A percentile compares a stretch with the other conserved stretches of the same genome.
phyloP scores from a whole-genome alignment of 2,329 filamentous ascomycete species.

The Cladosporium oxysporum region DNA sequence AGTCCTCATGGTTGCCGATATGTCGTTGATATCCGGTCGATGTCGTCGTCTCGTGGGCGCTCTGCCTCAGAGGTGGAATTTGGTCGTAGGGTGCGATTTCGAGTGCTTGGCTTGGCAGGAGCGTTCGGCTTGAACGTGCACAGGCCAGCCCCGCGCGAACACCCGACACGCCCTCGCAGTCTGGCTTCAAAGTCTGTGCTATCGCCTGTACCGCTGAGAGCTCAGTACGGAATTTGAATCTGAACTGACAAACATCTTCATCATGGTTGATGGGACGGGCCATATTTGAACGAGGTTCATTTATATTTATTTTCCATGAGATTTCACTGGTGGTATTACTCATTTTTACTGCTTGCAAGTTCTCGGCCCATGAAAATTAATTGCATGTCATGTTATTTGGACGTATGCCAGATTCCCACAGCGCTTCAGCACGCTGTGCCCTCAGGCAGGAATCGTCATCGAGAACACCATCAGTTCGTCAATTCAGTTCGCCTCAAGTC shows the following conservation, averaged over 20 bases:
- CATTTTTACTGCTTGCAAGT: background rate
- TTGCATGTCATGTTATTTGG: background rate
- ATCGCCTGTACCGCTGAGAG: no score
- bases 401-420: background rate
- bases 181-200: no score
- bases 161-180: background rate
- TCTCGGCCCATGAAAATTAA: background rate
- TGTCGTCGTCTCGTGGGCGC: slow-evolving; percentile 7
- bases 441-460: background rate
- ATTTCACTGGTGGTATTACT: background rate
- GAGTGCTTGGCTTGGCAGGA: no score
- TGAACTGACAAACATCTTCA: no score
- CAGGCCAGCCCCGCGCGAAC: background rate
- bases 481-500: background rate
- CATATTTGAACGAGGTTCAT: background rate
- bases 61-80: no score
- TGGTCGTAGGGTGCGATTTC: no score
- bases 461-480: background rate
- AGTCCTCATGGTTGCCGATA: slow-evolving; percentile 65
- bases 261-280: background rate
- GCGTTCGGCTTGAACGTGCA: no score
- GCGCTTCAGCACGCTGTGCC: background rate
- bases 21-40: slow-evolving; percentile 16
- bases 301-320: background rate
- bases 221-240: no score